phyloP scores from a whole-genome alignment of 1,139 yeast genomes.

The Magnusiomyces magnusii region DNA sequence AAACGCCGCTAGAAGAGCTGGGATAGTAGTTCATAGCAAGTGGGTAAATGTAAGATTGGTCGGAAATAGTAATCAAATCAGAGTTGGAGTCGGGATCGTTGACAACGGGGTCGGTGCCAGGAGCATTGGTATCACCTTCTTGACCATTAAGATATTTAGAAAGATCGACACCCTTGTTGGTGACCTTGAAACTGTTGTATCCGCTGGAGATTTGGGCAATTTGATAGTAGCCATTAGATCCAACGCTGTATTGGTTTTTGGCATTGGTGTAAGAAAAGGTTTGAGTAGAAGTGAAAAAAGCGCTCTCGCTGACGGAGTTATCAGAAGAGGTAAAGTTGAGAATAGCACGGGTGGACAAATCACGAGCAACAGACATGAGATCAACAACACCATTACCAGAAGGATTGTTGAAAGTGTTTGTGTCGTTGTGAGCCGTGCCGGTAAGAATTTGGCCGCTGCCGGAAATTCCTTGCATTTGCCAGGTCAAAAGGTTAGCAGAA shows the following conservation, averaged over 20 bases:
- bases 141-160: conserved; percentile 6
- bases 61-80: conserved; percentile 9
- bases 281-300: conserved; percentile 14
- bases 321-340: conserved; percentile 12
- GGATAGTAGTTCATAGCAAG: conserved; percentile 12
- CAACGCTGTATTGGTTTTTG: conserved; percentile 11
- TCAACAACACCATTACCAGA: conserved; percentile 10
- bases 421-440: conserved; percentile 10
- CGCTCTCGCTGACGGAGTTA: conserved; percentile 5
- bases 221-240: conserved; percentile 7
- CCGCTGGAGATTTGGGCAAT: conserved; percentile 15
- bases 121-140: conserved; percentile 7
- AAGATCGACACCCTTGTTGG: conserved; percentile 10
- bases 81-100: conserved; percentile 9
- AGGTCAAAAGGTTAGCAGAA: conserved; percentile 55
- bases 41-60: conserved; percentile 15
- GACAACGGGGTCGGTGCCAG: conserved; percentile 8
- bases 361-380: conserved; percentile 11
- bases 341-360: conserved; percentile 13
- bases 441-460: conserved; percentile 25
- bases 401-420: conserved; percentile 10
- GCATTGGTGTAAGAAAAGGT: conserved; percentile 14
- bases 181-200: conserved; percentile 9
- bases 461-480: conserved; percentile 39
- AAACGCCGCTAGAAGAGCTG: not conserved